phyloP scores from a whole-genome alignment of 2,329 filamentous ascomycete genomes.

The Lasiodiplodia theobromae region DNA sequence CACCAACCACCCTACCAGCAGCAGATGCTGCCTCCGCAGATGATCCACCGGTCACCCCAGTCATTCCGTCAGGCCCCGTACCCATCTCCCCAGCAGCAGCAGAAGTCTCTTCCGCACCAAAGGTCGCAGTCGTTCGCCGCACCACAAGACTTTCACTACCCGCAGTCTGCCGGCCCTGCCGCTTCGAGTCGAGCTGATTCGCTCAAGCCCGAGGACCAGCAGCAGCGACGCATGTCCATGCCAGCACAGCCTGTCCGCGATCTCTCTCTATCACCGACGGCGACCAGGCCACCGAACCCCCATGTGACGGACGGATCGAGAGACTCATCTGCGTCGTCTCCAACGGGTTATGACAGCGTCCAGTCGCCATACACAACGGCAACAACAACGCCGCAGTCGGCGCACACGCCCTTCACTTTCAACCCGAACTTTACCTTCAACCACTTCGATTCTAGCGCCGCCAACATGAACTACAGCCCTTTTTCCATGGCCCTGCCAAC shows the following conservation, averaged over 20 bases:
- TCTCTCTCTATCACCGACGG: constrained; percentile 31
- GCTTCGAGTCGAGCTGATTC: constrained; percentile 35
- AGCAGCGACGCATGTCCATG: constrained; percentile 52
- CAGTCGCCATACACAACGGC: neutral
- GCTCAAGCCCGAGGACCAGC: constrained; percentile 37
- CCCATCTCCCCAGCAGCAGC: constrained; percentile 52
- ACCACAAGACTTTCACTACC: constrained; percentile 45
- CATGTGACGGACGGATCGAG: constrained; percentile 22
- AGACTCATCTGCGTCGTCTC: constrained; percentile 6
- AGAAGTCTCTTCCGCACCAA: constrained; percentile 49
- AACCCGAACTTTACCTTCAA: constrained; percentile 35
- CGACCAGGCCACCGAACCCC: constrained; percentile 23
- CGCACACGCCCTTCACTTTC: constrained; percentile 34
- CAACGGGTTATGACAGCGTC: neutral
- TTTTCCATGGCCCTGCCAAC: constrained; percentile 59
- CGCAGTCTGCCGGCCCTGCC: constrained; percentile 38
- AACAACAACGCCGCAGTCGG: constrained; percentile 22
- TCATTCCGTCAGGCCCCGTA: constrained; percentile 34
- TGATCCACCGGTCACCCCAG: constrained; percentile 39
- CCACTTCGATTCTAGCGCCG: constrained; percentile 38
- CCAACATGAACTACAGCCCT: constrained; percentile 48
- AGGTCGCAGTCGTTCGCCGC: constrained; percentile 55
- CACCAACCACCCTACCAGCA: constrained; percentile 41
- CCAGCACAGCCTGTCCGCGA: constrained; percentile 44
- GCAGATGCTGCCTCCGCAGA: constrained; percentile 45